Base-by-base conservation (phyloP, 305 asterid species). In the Solanum aculeatissimum region DNA sequence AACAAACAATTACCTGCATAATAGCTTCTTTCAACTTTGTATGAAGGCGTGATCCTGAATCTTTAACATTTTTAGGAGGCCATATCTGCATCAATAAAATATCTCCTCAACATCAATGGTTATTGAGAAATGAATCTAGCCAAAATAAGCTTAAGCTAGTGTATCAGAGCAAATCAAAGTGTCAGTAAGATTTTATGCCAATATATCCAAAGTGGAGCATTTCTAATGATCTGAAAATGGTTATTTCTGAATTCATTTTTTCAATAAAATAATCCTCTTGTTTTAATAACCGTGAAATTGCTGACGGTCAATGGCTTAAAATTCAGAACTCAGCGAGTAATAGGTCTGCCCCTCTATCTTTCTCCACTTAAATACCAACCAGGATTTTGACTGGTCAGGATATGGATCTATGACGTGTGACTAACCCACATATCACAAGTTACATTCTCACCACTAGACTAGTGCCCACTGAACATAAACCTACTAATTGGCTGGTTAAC, bases 61-160 rank as follows among this genome's bases (percentile, higher is more conserved):
- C 99, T 89, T 95, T 96, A 85, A 95, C 91, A 89, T 90, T 90
- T 91, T 96, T 94, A 66, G 99, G 99, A 78, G 99, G 98, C 99
- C 99, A 96, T 89, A 96, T 95, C 99, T 95, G 93, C 89, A 90
- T 68, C 81, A 85, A 71, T 32, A 74, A 62, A 60, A 84, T 81
- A 75, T 66, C 83, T 74, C 54, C 32, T 74, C 65, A 65, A 57
- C 57, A 40, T 63, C 43, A 83, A 35, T 45, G 32, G 35, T 86
- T 84, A 86, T 43, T 66, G 40, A 51, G 87, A 85, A 74, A 83
- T 43, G 81, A 60, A 72, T 47, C 83, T 58, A 10, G 69, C 82
- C 60, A 71, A 79, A 78, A 74, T 19, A 21, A 25, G 62, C 87
- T 75, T 51, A 77, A 77, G 47, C 23, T 51, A 27, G 35, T 27